Percentiles rank a stretch among this genome's conserved stretches.
Evolutionary conservation across 768 basidiomycete species (phyloP).

Genomic region (Xerocomellus amylosporus): DNA sequence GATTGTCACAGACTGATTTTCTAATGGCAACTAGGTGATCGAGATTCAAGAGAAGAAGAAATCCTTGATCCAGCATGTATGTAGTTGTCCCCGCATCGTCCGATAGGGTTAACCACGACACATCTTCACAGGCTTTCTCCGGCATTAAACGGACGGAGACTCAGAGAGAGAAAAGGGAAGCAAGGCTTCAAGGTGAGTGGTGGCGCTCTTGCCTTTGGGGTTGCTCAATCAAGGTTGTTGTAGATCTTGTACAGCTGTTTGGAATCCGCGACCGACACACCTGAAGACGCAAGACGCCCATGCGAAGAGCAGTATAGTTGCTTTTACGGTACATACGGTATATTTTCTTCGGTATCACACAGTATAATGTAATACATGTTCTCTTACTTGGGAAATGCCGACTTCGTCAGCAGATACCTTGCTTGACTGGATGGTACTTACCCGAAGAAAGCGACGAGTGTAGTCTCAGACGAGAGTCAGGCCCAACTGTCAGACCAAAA

Average conservation of each 20-base stretch:
- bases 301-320: not conserved
- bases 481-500: too few species aligned
- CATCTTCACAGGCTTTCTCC: conserved; percentile 66
- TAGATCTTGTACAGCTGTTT: conserved; percentile 63
- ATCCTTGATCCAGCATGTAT: conserved; percentile 68
- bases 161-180: conserved; percentile 72
- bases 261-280: conserved; percentile 36
- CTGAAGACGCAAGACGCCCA: not conserved
- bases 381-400: not conserved
- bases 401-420: too few species aligned
- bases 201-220: not conserved
- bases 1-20: not conserved
- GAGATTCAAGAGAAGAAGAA: conserved; percentile 90
- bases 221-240: not conserved
- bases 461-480: too few species aligned
- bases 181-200: conserved; percentile 68
- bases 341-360: conserved; percentile 8
- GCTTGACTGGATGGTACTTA: too few species aligned
- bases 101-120: not conserved
- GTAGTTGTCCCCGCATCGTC: not conserved
- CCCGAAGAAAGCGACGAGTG: too few species aligned
- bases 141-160: conserved; percentile 77
- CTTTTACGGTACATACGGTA: conserved; percentile 12
- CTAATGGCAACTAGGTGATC: conserved; percentile 47
- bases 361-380: conserved; percentile 6